phyloP scores from a whole-genome alignment of 2,329 filamentous ascomycete species.

The Claviceps maximensis region DNA sequence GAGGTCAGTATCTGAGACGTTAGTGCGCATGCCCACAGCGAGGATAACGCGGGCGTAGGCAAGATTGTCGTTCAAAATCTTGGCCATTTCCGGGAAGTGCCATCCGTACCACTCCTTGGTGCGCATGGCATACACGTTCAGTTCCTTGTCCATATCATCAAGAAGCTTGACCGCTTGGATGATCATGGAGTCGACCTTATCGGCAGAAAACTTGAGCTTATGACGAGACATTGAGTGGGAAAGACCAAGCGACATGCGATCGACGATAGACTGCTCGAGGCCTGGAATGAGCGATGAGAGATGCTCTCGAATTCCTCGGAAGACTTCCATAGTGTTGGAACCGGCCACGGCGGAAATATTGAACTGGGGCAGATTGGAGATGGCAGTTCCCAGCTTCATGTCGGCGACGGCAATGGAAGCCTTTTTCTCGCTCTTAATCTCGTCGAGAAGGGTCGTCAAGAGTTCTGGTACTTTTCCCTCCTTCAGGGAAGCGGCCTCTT shows the following conservation, averaged over 20 bases:
- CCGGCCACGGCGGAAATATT: slow-evolving; percentile 70
- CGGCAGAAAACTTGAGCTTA: slow-evolving; percentile 96
- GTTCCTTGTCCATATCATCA: slow-evolving; percentile 94
- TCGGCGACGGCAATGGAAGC: slow-evolving; percentile 88
- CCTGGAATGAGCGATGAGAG: slow-evolving; percentile 83
- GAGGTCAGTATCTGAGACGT: slow-evolving; percentile 63
- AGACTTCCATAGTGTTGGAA: slow-evolving; percentile 56
- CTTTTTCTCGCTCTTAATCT: slow-evolving; percentile 96
- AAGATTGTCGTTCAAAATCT: slow-evolving; percentile 93
- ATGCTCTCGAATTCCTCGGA: slow-evolving; percentile 86
- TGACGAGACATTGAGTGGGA: slow-evolving; percentile 94
- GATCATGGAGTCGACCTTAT: slow-evolving; percentile 99
- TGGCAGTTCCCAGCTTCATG: slow-evolving; percentile 79
- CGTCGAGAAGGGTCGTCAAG: slow-evolving; percentile 68
- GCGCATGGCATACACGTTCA: slow-evolving; percentile 97
- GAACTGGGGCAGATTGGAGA: slow-evolving; percentile 81
- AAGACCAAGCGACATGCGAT: slow-evolving; percentile 90
- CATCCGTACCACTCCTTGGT: slow-evolving; percentile 99
- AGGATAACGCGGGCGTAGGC: slow-evolving; percentile 84
- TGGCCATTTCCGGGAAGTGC: slow-evolving; percentile 98
- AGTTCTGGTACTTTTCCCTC: slow-evolving; percentile 92
- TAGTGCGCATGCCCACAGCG: slow-evolving; percentile 77
- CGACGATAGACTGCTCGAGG: slow-evolving; percentile 70
- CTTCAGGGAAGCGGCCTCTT: slow-evolving; percentile 77
- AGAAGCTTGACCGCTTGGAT: slow-evolving; percentile 90